These are phyloP conservation scores for Crithidia thermophila DNA, from an alignment of 208 protist species.

Conservation along the genomic window DNA sequence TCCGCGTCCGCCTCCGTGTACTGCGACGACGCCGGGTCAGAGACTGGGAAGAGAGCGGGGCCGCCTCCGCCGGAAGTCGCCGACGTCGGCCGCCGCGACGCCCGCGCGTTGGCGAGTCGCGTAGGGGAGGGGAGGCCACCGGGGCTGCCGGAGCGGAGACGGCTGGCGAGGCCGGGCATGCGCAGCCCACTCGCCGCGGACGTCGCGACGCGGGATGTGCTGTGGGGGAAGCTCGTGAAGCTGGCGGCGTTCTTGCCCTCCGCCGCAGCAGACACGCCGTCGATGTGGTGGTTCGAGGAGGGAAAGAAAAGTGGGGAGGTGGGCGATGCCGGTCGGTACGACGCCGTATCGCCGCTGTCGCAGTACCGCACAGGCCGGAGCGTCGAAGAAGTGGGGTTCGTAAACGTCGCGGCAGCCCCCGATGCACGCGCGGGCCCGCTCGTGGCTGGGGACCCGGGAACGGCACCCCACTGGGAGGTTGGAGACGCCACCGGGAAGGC, in stretches of 20 bases:
- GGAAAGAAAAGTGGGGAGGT: background rate
- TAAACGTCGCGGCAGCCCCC: background rate
- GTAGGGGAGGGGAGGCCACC: constrained; percentile 1
- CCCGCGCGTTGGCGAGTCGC: background rate
- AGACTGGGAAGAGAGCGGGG: background rate
- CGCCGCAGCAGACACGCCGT: background rate
- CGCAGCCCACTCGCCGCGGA: no score
- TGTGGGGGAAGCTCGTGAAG: background rate
- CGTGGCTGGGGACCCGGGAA: background rate
- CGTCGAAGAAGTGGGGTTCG: background rate
- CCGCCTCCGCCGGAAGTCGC: background rate
- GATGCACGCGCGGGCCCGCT: background rate
- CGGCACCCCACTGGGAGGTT: background rate
- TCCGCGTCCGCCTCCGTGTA: constrained; percentile 32
- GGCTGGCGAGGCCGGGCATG: background rate
- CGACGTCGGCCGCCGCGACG: background rate
- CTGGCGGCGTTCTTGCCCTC: no score
- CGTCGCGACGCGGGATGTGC: background rate
- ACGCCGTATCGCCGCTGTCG: background rate
- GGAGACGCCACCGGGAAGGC: constrained; percentile 8
- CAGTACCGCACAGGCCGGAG: background rate
- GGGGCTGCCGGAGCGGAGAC: background rate
- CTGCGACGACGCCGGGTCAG: constrained; percentile 12
- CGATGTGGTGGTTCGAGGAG: background rate
- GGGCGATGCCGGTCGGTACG: background rate